phyloP scores from a whole-genome alignment of 2,329 filamentous ascomycete species.

The Exophiala bonariae region DNA sequence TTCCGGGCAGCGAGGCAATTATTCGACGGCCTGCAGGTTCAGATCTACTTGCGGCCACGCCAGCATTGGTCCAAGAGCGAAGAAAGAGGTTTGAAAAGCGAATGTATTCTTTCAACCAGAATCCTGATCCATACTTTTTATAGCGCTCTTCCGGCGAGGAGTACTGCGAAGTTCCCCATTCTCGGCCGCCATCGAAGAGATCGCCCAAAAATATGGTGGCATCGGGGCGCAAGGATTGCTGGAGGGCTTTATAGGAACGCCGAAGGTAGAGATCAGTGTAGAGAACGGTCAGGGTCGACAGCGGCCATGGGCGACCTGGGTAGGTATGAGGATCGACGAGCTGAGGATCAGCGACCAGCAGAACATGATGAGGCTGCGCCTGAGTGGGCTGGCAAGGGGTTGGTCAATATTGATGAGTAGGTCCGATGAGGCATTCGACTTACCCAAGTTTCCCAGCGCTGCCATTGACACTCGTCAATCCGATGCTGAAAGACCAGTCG shows the following conservation, averaged over 20 bases:
- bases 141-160: conserved; percentile 66
- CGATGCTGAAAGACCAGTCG: conserved; percentile 71
- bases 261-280: conserved; percentile 91
- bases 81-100: conserved; percentile 88
- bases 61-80: conserved; percentile 57
- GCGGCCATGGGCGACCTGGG: conserved; percentile 73
- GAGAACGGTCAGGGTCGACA: conserved; percentile 64
- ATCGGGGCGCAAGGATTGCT: conserved; percentile 75
- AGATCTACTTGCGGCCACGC: conserved; percentile 50
- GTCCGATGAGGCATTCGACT: conserved; percentile 26
- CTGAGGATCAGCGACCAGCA: conserved; percentile 87
- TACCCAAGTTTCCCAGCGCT: conserved; percentile 91
- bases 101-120: conserved; percentile 83
- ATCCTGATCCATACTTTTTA: conserved; percentile 73
- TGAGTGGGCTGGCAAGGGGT: conserved; percentile 62
- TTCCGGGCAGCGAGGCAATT: conserved; percentile 84
- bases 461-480: conserved; percentile 75
- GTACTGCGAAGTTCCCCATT: conserved; percentile 77
- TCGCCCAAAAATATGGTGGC: conserved; percentile 90
- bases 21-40: conserved; percentile 71
- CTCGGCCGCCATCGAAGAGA: conserved; percentile 90
- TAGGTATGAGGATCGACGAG: conserved; percentile 95
- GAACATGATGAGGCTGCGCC: conserved; percentile 77
- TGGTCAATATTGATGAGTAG: conserved; percentile 5
- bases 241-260: conserved; percentile 76